phyloP scores from a whole-genome alignment of 2,329 filamentous ascomycete species.

The Diaporthe sp. region DNA sequence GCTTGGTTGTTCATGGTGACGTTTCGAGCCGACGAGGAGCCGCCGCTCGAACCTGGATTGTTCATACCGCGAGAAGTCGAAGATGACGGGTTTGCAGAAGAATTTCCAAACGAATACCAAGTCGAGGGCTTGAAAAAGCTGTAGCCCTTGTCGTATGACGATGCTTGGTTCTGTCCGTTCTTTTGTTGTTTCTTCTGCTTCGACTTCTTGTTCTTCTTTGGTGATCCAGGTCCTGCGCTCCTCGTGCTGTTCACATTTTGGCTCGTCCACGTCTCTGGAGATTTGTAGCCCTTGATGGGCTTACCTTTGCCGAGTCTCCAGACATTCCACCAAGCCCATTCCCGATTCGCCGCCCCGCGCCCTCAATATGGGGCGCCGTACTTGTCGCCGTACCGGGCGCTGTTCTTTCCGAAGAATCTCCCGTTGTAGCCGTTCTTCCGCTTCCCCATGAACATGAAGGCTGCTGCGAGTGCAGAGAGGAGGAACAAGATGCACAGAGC shows the following conservation, averaged over 20 bases:
- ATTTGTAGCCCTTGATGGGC: constrained; percentile 21
- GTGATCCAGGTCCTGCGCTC: constrained; percentile 28
- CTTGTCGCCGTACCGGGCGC: constrained; percentile 30
- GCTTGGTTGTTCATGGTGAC: constrained; percentile 29
- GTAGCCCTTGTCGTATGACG: constrained; percentile 35
- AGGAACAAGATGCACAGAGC: constrained; percentile 80
- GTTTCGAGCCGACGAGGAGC: constrained; percentile 24
- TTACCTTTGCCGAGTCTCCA: constrained; percentile 34
- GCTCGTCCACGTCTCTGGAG: constrained; percentile 35
- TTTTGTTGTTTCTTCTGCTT: constrained; percentile 33
- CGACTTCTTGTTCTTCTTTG: constrained; percentile 31
- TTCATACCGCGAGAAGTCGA: constrained; percentile 24
- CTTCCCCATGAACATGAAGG: constrained; percentile 75
- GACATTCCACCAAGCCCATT: constrained; percentile 38
- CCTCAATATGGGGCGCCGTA: constrained; percentile 33
- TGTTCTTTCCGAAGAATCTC: constrained; percentile 24
- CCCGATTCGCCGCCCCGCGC: constrained; percentile 32
- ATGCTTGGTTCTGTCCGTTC: constrained; percentile 27
- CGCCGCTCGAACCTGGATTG: constrained; percentile 21
- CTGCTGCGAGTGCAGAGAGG: constrained; percentile 70
- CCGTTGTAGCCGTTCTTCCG: constrained; percentile 43
- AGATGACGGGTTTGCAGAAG: constrained; percentile 16
- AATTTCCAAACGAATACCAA: constrained; percentile 8
- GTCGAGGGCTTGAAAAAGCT: constrained; percentile 37
- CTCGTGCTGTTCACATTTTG: constrained; percentile 20